These are phyloP conservation scores for Sequoiadendron giganteum DNA, from an alignment of 75 land plant species.

Conservation along the genomic window DNA sequence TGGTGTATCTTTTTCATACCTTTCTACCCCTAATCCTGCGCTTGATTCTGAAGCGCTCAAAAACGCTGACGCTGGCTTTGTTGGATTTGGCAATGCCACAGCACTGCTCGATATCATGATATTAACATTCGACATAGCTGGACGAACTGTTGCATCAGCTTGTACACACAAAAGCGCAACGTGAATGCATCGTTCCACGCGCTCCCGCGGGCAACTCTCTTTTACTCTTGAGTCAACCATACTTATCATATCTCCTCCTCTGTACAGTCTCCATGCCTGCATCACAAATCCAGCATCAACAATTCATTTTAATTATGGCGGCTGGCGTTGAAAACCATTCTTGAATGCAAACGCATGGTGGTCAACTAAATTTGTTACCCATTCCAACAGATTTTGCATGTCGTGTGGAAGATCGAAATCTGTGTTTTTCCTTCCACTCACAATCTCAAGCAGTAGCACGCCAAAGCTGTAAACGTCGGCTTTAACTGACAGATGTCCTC, in stretches of 20 bases:
- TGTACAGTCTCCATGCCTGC: too few species aligned
- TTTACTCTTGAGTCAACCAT: conserved; percentile 5
- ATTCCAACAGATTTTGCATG: background rate
- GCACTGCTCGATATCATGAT: conserved; percentile 32
- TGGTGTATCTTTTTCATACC: background rate
- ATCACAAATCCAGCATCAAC: too few species aligned
- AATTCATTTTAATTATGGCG: too few species aligned
- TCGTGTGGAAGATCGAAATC: background rate
- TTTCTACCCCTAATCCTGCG: too few species aligned
- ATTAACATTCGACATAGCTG: conserved; percentile 29
- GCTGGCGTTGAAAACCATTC: too few species aligned
- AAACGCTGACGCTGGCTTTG: too few species aligned
- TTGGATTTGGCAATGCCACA: background rate
- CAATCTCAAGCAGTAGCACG: conserved; percentile 10
- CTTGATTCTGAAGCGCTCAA: too few species aligned
- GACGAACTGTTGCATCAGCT: conserved; percentile 27
- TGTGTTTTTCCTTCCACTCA: conserved; percentile 4
- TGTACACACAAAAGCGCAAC: conserved; percentile 49
- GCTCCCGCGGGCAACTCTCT: background rate
- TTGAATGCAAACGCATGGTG: too few species aligned
- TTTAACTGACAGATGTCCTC: background rate
- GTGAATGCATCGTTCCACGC: conserved; percentile 29
- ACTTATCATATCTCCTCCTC: too few species aligned
- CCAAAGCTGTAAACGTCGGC: conserved; percentile 12
- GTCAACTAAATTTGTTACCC: background rate